Percentiles rank a stretch among this genome's conserved stretches.
phyloP scores from a whole-genome alignment of 2,329 filamentous ascomycete species.

The Ceratocystis cubensis region DNA sequence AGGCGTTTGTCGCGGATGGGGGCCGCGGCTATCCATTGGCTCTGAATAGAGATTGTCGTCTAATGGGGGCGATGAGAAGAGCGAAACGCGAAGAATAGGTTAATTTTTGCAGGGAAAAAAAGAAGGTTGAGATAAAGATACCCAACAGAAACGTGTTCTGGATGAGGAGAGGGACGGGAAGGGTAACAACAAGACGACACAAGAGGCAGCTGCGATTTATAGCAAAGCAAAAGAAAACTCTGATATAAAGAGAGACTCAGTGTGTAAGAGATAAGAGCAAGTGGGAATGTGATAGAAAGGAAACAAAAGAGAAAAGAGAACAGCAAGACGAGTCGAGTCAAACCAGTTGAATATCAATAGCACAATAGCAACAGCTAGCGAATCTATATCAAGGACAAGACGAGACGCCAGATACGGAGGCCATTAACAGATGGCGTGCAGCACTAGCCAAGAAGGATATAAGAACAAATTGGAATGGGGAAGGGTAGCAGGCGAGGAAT shows the following conservation, averaged over 20 bases:
- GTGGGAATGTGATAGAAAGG: no score
- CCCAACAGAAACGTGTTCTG: background rate
- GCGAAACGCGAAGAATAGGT: background rate
- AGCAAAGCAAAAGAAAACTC: background rate
- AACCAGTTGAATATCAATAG: no score
- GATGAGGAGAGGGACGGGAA: background rate
- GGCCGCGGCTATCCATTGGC: constrained; percentile 42
- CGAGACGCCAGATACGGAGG: no score
- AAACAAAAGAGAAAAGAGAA: no score
- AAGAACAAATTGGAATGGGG: background rate
- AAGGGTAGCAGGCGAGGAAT: constrained; percentile 4
- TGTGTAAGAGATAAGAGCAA: no score
- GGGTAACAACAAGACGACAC: background rate
- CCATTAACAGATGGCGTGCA: no score
- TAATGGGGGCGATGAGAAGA: constrained; percentile 23
- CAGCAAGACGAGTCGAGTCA: no score
- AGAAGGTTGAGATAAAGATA: background rate
- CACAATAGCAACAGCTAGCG: no score
- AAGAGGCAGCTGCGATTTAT: constrained; percentile 6
- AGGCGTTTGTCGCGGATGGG: constrained; percentile 47
- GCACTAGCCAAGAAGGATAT: constrained; percentile 2
- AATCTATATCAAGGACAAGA: no score
- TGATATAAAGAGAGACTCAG: background rate
- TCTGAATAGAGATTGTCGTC: constrained; percentile 51
- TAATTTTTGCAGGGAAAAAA: background rate